A percentile compares a stretch with the other conserved stretches of the same genome.
Conservation (phyloP, 2,329 filamentous ascomycete genomes). For the Pezicula neosporulosa region DNA sequence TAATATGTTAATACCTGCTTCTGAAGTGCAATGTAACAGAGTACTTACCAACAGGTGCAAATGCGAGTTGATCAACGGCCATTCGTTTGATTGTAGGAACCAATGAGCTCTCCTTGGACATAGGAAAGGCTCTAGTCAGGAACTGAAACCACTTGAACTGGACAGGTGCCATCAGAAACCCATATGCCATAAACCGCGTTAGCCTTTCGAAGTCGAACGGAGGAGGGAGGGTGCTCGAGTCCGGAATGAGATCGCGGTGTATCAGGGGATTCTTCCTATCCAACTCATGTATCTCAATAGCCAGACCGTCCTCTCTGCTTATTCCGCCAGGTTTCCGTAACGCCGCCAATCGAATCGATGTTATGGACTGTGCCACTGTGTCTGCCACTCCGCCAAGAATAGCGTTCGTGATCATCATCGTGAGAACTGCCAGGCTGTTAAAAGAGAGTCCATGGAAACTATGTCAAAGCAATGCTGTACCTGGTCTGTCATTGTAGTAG, state of each 20-base stretch:
- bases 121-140: conserved; percentile 76
- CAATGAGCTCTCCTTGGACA: conserved; percentile 72
- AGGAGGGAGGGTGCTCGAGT: conserved; percentile 62
- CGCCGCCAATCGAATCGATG: conserved; percentile 69
- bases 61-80: conserved; percentile 87
- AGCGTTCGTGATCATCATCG: conserved; percentile 98
- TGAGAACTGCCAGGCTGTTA: conserved; percentile 61
- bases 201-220: conserved; percentile 95
- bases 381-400: conserved; percentile 94
- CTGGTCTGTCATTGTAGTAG: conserved; percentile 87
- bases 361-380: conserved; percentile 91
- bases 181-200: conserved; percentile 94
- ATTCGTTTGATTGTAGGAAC: conserved; percentile 84
- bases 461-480: conserved; percentile 42
- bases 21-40: not conserved
- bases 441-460: conserved; percentile 2
- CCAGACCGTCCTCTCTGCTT: conserved; percentile 63
- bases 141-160: conserved; percentile 97
- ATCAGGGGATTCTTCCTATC: conserved; percentile 73
- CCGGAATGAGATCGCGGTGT: conserved; percentile 63
- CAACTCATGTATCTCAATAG: conserved; percentile 86
- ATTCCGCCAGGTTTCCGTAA: conserved; percentile 57
- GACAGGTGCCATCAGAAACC: conserved; percentile 91
- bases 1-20: not conserved
- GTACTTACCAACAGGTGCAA: conserved; percentile 77